Evolutionary conservation across 148 eudicot genomes (phyloP), one percentile per base, ranked within the genome.

Genomic region (Rhododendron ferrugineum): DNA sequence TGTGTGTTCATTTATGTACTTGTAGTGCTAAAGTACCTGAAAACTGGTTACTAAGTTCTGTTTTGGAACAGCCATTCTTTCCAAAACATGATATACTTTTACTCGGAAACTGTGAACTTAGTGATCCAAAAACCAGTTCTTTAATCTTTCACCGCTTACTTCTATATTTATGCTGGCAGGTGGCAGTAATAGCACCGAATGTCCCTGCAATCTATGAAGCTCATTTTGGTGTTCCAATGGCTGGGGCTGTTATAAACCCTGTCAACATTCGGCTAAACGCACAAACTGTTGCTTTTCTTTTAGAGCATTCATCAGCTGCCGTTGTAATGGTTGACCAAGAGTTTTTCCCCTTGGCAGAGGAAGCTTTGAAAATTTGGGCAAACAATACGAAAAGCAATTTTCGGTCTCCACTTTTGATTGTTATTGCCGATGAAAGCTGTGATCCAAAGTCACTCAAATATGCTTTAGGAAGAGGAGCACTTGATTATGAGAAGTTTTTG

Each of bases 171-270:
- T 82, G 36, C 88, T 87, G 64, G 82, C 93, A 96, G 99, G 99
- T 96, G 37, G 94, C 99, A 28, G 92, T 96, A 58, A 93, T 96
- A 87, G 97, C 99, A 26, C 99, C 99, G 60, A 96, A 96, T 81
- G 84, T 89, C 79, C 99, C 99, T n/a, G 96, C 98, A 73, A 89
- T 93, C 82, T 96, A 91, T 86, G 99, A 96, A 91, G 95, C 97
- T 85, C 99, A 96, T 95, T 96, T 94, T 86, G 98, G 96, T 74
- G 92, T 96, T 84, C 99, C 99, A 56, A 96, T 96, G 99, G 88
- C 94, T 2, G 99, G 99, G 40, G 98, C 99, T 16, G 99, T 95
- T 58, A 60, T 96, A 84, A 95, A 95, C 82, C 90, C 97, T 4
- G 93, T 96, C 87, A 96, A 96, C 66, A 88, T 94, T 83, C 98